A percentile compares a stretch with the other conserved stretches of the same genome.
Conservation (phyloP, 2,329 filamentous ascomycete species). For the Colletotrichum navitas region DNA sequence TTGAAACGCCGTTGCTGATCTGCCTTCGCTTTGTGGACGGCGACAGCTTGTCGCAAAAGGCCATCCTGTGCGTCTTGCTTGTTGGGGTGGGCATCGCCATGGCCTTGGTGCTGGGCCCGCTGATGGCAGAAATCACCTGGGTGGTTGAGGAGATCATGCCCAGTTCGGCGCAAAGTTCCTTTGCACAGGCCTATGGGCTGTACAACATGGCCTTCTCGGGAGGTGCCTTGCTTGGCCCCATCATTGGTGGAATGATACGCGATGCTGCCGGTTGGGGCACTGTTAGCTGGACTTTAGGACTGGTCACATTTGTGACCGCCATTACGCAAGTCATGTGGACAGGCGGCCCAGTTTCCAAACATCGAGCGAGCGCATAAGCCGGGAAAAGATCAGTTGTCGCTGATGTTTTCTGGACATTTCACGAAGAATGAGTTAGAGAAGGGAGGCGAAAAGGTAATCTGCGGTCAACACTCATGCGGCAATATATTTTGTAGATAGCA, state of each 20-base stretch:
- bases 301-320: background rate
- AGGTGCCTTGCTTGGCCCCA: constrained; percentile 50
- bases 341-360: too few relatives aligned
- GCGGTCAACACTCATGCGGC: too few relatives aligned
- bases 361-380: too few relatives aligned
- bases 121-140: constrained; percentile 55
- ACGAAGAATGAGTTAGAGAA: too few relatives aligned
- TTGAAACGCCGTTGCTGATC: constrained; percentile 51
- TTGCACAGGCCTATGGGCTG: constrained; percentile 48
- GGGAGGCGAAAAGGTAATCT: too few relatives aligned
- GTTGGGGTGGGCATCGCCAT: constrained; percentile 49
- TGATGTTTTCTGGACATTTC: too few relatives aligned
- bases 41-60: constrained; percentile 35
- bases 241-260: constrained; percentile 53
- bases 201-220: constrained; percentile 53
- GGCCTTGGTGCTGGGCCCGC: constrained; percentile 50
- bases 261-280: constrained; percentile 48
- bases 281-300: background rate
- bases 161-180: constrained; percentile 46
- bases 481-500: too few relatives aligned
- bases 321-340: background rate
- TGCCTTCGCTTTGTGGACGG: constrained; percentile 52
- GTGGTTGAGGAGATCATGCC: constrained; percentile 44
- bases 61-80: constrained; percentile 46
- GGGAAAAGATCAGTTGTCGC: too few relatives aligned